Evolutionary conservation across 1,284 basidiomycete species (phyloP).

Genomic region (Cystobasidium sp.): DNA sequence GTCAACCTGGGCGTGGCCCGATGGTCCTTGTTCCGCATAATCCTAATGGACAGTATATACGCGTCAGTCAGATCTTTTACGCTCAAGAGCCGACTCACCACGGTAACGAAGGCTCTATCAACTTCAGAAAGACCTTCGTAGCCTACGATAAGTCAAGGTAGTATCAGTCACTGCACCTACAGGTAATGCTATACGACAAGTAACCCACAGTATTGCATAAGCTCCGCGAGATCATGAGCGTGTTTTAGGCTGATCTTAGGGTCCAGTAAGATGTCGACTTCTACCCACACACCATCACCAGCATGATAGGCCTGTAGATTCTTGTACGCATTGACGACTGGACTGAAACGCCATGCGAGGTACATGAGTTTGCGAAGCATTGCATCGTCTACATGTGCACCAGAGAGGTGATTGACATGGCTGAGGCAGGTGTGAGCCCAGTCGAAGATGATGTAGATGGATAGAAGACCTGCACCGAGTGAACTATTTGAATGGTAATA

Average conservation of each 20-base stretch:
- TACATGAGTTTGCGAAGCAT: constrained; percentile 32
- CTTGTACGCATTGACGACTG: constrained; percentile 42
- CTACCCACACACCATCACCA: constrained; percentile 36
- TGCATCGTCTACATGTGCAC: constrained; percentile 26
- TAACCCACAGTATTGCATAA: constrained; percentile 39
- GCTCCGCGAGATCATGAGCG: constrained; percentile 41
- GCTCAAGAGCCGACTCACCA: constrained; percentile 14
- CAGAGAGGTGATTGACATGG: constrained; percentile 35
- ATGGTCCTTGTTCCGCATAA: constrained; percentile 36
- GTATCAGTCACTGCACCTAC: neutral
- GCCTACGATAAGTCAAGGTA: constrained; percentile 1
- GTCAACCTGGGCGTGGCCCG: constrained; percentile 5
- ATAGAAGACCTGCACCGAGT: constrained; percentile 34
- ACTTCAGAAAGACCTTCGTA: constrained; percentile 31
- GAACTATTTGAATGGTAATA: neutral
- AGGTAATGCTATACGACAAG: neutral
- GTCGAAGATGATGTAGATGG: constrained; percentile 41
- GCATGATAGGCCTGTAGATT: constrained; percentile 43
- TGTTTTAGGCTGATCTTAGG: constrained; percentile 16
- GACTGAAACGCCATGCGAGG: constrained; percentile 40
- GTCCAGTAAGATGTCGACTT: constrained; percentile 27
- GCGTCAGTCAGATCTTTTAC: no score
- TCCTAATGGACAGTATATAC: constrained; percentile 1
- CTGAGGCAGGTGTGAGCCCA: constrained; percentile 38
- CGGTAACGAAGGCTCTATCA: constrained; percentile 39